Conservation (phyloP, 805 yeast genomes). For the Pichia nanzhaoensis region DNA sequence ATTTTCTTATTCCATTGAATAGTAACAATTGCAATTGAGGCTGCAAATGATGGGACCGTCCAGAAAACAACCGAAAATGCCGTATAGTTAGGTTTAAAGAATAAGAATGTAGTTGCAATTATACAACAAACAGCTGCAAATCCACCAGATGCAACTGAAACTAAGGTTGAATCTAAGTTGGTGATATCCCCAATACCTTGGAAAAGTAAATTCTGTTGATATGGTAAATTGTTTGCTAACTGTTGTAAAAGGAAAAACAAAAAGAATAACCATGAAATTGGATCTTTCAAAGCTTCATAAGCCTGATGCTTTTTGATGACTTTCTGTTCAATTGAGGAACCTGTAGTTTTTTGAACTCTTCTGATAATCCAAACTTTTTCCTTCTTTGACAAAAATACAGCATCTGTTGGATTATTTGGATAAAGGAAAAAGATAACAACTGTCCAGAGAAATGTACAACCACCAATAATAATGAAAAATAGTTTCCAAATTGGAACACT, state of each 20-base stretch:
- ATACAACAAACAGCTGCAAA: slow-evolving; percentile 37
- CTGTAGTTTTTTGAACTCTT: slow-evolving; percentile 33
- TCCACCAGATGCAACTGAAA: slow-evolving; percentile 48
- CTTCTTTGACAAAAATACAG: slow-evolving; percentile 38
- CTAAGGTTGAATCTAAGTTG: slow-evolving; percentile 42
- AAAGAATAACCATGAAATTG: slow-evolving; percentile 39
- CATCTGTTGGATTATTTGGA: slow-evolving; percentile 52
- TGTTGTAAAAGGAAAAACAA: slow-evolving; percentile 37
- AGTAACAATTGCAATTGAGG: slow-evolving; percentile 26
- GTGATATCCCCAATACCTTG: slow-evolving; percentile 34
- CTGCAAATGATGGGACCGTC: slow-evolving; percentile 30
- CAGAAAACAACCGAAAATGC: slow-evolving; percentile 23
- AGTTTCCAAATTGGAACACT: slow-evolving; percentile 42
- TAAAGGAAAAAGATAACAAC: slow-evolving; percentile 34
- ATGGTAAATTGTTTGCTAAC: slow-evolving; percentile 47
- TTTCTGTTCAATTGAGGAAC: slow-evolving; percentile 38
- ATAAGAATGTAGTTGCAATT: slow-evolving; percentile 32
- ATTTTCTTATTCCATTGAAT: slow-evolving; percentile 39
- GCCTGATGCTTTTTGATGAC: slow-evolving; percentile 41
- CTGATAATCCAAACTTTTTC: slow-evolving; percentile 48
- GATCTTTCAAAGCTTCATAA: slow-evolving; percentile 45
- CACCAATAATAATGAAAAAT: slow-evolving; percentile 50
- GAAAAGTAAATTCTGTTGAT: slow-evolving; percentile 45
- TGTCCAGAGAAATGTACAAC: slow-evolving; percentile 39
- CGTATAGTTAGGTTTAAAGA: slow-evolving; percentile 31